Evolutionary conservation across 345 rosid species (phyloP).

Genomic region (Heritiera littoralis): DNA sequence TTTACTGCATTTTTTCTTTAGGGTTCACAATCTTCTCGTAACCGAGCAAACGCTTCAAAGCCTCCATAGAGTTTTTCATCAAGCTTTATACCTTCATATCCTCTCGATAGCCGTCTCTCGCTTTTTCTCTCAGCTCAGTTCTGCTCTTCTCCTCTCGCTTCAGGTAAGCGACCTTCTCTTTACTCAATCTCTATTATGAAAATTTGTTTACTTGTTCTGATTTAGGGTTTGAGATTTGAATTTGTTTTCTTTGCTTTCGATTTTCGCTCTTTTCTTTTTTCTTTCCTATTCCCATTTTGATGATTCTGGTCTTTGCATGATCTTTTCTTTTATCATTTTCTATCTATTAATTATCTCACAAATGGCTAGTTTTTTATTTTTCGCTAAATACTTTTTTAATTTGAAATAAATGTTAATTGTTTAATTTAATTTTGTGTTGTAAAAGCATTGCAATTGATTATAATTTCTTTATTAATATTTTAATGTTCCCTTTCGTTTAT

Average conservation of each 20-base stretch:
- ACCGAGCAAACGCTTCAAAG: not conserved
- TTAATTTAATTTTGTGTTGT: not conserved
- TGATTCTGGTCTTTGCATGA: not conserved
- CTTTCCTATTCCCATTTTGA: not conserved
- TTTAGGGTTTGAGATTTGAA: conserved; percentile 10
- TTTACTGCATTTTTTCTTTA: not conserved
- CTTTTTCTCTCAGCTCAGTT: not conserved
- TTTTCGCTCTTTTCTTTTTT: not conserved
- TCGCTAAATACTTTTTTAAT: not conserved
- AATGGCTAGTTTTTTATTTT: not conserved
- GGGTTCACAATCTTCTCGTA: conserved; percentile 13
- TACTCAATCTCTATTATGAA: not conserved
- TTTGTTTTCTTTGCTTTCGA: not conserved
- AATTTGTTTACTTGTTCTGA: not conserved
- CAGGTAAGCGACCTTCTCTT: conserved; percentile 9
- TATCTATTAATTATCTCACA: not conserved
- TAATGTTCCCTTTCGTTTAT: not conserved
- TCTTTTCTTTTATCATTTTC: not conserved
- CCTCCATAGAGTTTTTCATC: not conserved
- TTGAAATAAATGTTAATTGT: not conserved
- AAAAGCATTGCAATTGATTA: not conserved
- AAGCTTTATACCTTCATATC: not conserved
- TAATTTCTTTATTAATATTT: no score
- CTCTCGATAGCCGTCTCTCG: no score
- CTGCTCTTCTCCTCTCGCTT: not conserved